phyloP scores from a whole-genome alignment of 768 basidiomycete species.

The Favolaschia claudopus region DNA sequence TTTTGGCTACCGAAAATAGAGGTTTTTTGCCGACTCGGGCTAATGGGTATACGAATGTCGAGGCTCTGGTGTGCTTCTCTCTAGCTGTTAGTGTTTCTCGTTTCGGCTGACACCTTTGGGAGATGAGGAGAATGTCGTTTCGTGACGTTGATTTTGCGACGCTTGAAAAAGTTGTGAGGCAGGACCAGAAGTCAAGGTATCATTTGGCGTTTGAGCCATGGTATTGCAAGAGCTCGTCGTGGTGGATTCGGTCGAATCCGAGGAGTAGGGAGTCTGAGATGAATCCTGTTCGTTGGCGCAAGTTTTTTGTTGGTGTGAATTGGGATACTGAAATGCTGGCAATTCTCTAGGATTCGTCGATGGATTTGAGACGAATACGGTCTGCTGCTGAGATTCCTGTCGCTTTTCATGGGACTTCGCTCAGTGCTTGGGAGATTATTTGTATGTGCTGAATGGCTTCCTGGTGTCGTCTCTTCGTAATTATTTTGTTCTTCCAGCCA shows the following conservation, averaged over 20 bases:
- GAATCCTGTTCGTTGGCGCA: conserved; percentile 71
- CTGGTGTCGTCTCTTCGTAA: neutral
- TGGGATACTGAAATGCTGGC: neutral
- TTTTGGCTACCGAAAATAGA: conserved; percentile 9
- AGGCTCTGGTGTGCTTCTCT: conserved; percentile 11
- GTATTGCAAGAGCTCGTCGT: conserved; percentile 37
- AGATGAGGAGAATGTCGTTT: conserved; percentile 68
- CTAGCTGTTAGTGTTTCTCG: neutral
- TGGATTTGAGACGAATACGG: conserved; percentile 51
- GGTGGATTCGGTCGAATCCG: conserved; percentile 79
- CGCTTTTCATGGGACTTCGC: conserved; percentile 70
- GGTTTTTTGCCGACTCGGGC: conserved; percentile 11
- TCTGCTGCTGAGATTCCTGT: conserved; percentile 57
- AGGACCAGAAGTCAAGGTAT: conserved; percentile 60
- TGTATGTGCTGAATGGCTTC: conserved; percentile 45
- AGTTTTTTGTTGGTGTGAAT: neutral
- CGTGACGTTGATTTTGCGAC: conserved; percentile 52
- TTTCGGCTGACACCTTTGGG: neutral
- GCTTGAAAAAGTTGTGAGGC: conserved; percentile 57
- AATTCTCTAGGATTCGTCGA: conserved; percentile 44
- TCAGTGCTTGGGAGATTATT: conserved; percentile 62
- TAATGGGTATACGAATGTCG: conserved; percentile 23
- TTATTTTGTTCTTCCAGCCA: neutral
- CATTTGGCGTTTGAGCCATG: conserved; percentile 51
- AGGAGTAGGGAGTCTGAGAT: too few species aligned